These are phyloP conservation scores for Edaphochlamys debaryana DNA, from an alignment of 139 green algal species.

Conservation along the genomic window DNA sequence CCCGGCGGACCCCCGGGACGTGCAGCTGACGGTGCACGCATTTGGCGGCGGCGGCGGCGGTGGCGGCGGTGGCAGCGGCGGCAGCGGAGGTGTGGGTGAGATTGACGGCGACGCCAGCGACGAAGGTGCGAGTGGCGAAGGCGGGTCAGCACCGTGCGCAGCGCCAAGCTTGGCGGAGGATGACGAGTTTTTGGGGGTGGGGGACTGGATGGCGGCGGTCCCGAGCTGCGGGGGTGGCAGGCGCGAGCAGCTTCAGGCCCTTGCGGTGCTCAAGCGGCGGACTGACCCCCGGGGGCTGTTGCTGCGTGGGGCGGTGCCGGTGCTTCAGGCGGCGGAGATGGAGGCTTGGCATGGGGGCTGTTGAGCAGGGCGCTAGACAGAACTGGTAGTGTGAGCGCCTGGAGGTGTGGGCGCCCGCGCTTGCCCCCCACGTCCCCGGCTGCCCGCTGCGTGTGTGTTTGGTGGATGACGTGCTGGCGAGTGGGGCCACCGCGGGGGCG, in stretches of 20 bases:
- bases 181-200: neutral
- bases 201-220: neutral
- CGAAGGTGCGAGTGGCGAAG: neutral
- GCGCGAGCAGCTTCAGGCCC: neutral
- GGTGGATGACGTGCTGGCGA: slow-evolving; percentile 1
- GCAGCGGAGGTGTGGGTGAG: neutral
- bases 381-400: neutral
- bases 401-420: neutral
- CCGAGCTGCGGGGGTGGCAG: too few species aligned
- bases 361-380: neutral
- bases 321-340: neutral
- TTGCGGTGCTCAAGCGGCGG: neutral
- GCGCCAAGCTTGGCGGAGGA: neutral
- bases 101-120: too few species aligned
- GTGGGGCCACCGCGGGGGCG: neutral
- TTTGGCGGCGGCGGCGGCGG: neutral
- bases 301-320: neutral
- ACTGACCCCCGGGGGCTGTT: neutral
- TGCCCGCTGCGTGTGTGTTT: neutral
- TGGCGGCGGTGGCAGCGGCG: neutral
- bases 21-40: neutral
- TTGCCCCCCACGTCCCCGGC: neutral
- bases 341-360: neutral
- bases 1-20: neutral
- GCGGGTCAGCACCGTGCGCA: neutral